Base-by-base conservation (phyloP, 1,284 basidiomycete species). In the Trametes pubescens region DNA sequence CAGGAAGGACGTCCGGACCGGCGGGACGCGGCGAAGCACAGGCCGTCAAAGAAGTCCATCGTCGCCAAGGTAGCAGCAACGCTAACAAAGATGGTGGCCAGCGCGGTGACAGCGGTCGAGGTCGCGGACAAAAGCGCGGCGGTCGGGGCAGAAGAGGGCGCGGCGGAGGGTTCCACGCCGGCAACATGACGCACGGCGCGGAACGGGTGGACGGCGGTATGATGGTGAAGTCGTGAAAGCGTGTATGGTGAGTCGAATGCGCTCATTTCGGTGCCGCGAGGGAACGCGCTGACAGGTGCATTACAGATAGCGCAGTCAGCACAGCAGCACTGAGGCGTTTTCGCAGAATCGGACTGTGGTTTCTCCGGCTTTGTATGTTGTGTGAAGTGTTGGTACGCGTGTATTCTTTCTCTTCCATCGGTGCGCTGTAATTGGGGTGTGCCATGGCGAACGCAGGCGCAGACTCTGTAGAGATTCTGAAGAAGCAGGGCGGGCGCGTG, bases 131-230 rank as follows among this genome's bases (percentile, higher is more conserved):
- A 37, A 63, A 64, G 59, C 57, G 67, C 35, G 61, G 60, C 16
- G 32, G 65, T 9, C 61, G 71, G 22, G 68, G 70, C 7, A 63
- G 65, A 24, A 72, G 66, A 51, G 69, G 64, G 24, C 67, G 70
- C 16, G 65, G 67, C 26, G 62, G 55, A 1, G 32, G 43, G 7
- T 38, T 56, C 3, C 48, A 38, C 40, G 57, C 52, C n/a, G 58
- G 38, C 24, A 59, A 51, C 55, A 62, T 49, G 21, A 32, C 64
- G 16, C 71, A 73, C 47, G 71, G 73, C 11, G 66, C 73, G 8
- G 74, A 75, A 51, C 63, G 74, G 32, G 71, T 73, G 18, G 72
- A 76, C 52, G 75, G 75, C 21, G 74, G 75, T 35, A 65, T 76
- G 64, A 72, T 74, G 59, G 75, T 76, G 14, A 71, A 71, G 52